A percentile compares a stretch with the other conserved stretches of the same genome.
phyloP scores from a whole-genome alignment of 352 stramenopile species.

The Lagenidium sp. region DNA sequence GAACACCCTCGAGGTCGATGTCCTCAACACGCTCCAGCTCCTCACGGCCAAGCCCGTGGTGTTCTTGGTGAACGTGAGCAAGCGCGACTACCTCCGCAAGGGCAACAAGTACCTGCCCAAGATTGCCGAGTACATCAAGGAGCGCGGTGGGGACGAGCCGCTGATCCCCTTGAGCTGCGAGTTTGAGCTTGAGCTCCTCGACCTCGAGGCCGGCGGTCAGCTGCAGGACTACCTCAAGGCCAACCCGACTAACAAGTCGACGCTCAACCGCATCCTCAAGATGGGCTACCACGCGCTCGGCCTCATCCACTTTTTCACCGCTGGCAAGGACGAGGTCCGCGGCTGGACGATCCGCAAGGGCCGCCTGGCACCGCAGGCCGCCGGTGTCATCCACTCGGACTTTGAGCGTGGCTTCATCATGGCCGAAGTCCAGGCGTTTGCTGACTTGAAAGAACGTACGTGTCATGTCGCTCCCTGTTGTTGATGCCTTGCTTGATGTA shows the following conservation, averaged over 20 bases:
- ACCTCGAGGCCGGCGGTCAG: conserved; percentile 55
- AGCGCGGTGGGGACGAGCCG: conserved; percentile 92
- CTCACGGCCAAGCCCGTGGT: conserved; percentile 95
- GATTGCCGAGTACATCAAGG: conserved; percentile 96
- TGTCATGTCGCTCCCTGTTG: too few relatives aligned
- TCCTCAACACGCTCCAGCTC: conserved; percentile 90
- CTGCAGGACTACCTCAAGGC: conserved; percentile 66
- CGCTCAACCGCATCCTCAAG: conserved; percentile 97
- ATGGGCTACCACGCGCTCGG: conserved; percentile 96
- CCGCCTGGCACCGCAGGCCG: conserved; percentile 94
- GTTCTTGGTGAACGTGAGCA: conserved; percentile 99
- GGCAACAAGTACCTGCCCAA: conserved; percentile 97
- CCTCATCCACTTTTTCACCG: conserved; percentile 99
- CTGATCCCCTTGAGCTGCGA: conserved; percentile 97
- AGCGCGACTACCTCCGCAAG: conserved; percentile 98
- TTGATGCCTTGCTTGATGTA: conserved; percentile 7
- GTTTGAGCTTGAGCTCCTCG: conserved; percentile 95
- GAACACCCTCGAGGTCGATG: conserved; percentile 81
- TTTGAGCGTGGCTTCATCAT: conserved; percentile 99
- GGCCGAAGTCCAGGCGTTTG: conserved; percentile 85
- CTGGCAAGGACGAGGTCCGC: conserved; percentile 97
- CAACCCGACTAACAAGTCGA: conserved; percentile 84
- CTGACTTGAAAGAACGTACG: conserved; percentile 86
- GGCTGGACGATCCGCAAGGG: conserved; percentile 99
- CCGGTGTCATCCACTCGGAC: conserved; percentile 98